Conservation (phyloP, 2,329 filamentous ascomycete genomes). For the Zymoseptoria crescenta region DNA sequence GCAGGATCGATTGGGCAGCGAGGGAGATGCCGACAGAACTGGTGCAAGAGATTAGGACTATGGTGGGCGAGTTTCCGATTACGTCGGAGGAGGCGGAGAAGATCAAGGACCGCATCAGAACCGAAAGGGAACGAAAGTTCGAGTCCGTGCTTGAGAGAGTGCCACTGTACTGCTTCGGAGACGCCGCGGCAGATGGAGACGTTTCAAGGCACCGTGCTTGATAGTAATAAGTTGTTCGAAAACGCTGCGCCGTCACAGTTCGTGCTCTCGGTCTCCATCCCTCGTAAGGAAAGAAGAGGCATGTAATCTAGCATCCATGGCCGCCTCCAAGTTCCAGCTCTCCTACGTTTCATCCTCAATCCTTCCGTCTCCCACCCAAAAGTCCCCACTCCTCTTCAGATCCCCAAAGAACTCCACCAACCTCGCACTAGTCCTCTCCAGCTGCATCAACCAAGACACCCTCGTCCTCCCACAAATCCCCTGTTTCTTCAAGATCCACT, state of each 20-base stretch:
- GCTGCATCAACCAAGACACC: background rate
- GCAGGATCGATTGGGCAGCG: background rate
- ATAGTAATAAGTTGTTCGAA: background rate
- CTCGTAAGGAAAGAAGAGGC: too few species aligned
- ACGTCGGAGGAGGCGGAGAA: background rate
- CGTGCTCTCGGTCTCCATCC: too few species aligned
- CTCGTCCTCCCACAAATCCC: background rate
- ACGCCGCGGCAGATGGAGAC: background rate
- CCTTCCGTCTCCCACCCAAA: background rate
- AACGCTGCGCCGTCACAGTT: too few species aligned
- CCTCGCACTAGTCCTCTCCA: background rate
- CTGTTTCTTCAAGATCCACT: background rate
- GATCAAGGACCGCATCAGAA: background rate
- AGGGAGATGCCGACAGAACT: background rate
- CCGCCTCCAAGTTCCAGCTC: background rate
- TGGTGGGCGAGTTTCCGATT: background rate
- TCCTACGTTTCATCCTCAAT: background rate
- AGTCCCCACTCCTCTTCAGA: background rate
- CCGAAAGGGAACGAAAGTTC: background rate
- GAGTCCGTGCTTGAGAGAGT: background rate
- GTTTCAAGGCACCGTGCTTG: background rate
- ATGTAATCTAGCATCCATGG: background rate
- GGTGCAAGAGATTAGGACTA: background rate
- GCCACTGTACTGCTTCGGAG: background rate
- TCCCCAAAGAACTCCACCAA: background rate